Evolutionary conservation across 179 eudicot species (phyloP), one percentile per base, ranked within the genome.

Genomic region (Silene noctiflora): DNA sequence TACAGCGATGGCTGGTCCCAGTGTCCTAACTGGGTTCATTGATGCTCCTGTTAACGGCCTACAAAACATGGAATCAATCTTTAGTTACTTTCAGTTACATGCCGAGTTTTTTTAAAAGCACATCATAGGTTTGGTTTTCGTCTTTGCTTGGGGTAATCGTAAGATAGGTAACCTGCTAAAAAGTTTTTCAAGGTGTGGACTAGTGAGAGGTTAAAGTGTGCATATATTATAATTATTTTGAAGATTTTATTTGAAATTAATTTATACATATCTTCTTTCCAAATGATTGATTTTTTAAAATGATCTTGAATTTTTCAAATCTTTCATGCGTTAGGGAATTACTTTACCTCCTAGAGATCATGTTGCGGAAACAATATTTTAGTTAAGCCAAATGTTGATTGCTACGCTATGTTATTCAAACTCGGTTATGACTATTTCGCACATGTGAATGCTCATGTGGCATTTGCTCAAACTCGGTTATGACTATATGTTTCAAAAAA

Each of bases 1-100:
- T 76, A 86, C 95, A 11, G 93, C 97, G 81, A 92, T 82, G 73
- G 99, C 97, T 71, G 99, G 99, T 65, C 99, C 99, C 76, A 95
- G 29, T 62, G 95, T 92, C 84, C 99, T 87, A 51, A 90, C 99
- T 17, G 97, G 99, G 68, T 93, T 95, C 99, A 95, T 92, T 35
- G 97, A 90, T 33, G 87, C 98, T 85, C 98, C 98, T 7, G 97
- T 92, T 25, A 76, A 19, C 16, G 86, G 83, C 78, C 88, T 86
- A 48, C 64, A 46, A 71, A 19, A 78, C 24, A 46, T 31, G n/a
- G 46, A 65, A 35, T 51, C 63, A 29, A 66, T 73, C 60, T 67
- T 29, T 21, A 31, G 33, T 81, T 17, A 67, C 33, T 14, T 53
- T 53, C 27, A 20, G 27, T 44, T 51, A 4, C 76, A 27, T 67